These are phyloP conservation scores for Ilyonectria sp. DNA, from an alignment of 2,329 filamentous ascomycete species.

Conservation along the genomic window DNA sequence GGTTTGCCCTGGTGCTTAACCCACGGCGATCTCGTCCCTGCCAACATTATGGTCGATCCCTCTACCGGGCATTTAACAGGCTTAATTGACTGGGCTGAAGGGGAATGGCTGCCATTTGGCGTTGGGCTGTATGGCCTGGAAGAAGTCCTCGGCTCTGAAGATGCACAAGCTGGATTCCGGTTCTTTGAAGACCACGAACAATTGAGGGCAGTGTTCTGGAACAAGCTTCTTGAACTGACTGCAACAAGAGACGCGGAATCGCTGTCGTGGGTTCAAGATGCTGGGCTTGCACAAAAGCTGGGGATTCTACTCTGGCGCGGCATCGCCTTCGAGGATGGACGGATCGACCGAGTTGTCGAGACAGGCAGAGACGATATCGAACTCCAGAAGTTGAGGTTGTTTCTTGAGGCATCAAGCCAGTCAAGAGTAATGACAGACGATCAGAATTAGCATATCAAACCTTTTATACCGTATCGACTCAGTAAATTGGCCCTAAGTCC, in stretches of 20 bases:
- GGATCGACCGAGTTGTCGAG: slow-evolving; percentile 70
- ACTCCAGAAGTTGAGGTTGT: slow-evolving; percentile 64
- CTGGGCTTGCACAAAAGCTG: slow-evolving; percentile 56
- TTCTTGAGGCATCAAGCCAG: slow-evolving; percentile 28
- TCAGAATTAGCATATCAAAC: no score
- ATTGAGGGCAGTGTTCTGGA: slow-evolving; percentile 68
- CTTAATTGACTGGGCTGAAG: slow-evolving; percentile 76
- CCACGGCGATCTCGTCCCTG: slow-evolving; percentile 72
- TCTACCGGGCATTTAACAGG: slow-evolving; percentile 63
- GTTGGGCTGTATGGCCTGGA: slow-evolving; percentile 73
- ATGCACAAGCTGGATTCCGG: slow-evolving; percentile 51
- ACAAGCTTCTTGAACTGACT: slow-evolving; percentile 54
- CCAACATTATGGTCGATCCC: slow-evolving; percentile 69
- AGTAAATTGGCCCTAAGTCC: no score
- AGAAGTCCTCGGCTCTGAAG: slow-evolving; percentile 68
- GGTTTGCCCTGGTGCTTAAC: slow-evolving; percentile 69
- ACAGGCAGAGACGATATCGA: slow-evolving; percentile 66
- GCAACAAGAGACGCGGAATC: neutral
- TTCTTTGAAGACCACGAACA: slow-evolving; percentile 61
- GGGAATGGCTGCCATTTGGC: slow-evolving; percentile 73
- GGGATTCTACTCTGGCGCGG: slow-evolving; percentile 76
- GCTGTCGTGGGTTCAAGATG: slow-evolving; percentile 26
- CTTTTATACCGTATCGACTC: no score
- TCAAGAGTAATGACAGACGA: neutral
- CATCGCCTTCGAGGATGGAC: slow-evolving; percentile 74